Conservation (phyloP, 2,329 filamentous ascomycete genomes). For the Colletotrichum graminicola region DNA sequence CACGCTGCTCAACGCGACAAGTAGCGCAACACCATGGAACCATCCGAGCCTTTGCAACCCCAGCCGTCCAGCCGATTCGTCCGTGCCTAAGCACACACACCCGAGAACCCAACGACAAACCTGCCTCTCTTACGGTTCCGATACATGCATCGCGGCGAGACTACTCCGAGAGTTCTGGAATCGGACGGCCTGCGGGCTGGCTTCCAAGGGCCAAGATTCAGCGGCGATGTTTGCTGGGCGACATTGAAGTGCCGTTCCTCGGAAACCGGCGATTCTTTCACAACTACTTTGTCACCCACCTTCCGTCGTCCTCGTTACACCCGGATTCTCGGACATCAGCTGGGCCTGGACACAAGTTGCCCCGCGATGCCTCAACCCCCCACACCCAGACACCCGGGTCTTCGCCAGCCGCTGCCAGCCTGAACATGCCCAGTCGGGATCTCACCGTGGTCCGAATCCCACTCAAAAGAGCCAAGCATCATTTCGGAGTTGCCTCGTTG, state of each 20-base stretch:
- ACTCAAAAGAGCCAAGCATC: conserved; percentile 92
- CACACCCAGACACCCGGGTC: conserved; percentile 71
- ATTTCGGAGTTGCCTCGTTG: conserved; percentile 85
- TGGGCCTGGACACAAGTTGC: conserved; percentile 85
- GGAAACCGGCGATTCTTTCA: conserved; percentile 74
- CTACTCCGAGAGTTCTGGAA: neutral
- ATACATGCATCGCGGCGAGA: conserved; percentile 2
- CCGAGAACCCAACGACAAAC: neutral
- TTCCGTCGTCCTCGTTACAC: conserved; percentile 92
- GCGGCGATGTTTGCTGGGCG: neutral
- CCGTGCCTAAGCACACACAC: neutral
- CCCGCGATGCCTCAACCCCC: conserved; percentile 85
- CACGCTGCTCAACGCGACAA: conserved; percentile 30
- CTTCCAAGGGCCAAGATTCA: neutral
- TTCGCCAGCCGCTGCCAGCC: conserved; percentile 69
- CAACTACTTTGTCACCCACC: conserved; percentile 96
- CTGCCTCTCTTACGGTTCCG: neutral
- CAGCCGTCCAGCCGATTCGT: neutral
- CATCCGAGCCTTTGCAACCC: neutral
- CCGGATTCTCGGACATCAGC: conserved; percentile 78
- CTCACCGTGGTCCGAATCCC: conserved; percentile 96
- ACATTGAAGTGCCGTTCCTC: neutral
- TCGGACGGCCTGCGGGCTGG: neutral
- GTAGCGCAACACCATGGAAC: conserved; percentile 29
- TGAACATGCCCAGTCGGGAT: conserved; percentile 75